Conservation (phyloP, 306 rosid genomes). For the Urtica urens region DNA sequence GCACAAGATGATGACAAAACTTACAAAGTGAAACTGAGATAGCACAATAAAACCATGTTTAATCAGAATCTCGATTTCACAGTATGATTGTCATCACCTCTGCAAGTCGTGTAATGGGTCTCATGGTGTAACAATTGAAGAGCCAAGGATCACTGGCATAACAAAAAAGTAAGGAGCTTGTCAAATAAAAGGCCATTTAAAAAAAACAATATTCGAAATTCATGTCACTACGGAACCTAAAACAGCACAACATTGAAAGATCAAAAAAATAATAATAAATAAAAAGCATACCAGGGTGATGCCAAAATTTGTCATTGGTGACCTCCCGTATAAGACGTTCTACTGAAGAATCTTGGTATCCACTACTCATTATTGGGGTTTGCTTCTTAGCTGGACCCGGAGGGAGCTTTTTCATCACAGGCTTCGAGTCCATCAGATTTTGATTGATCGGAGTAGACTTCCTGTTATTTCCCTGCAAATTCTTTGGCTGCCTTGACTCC, state of each 20-base stretch:
- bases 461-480: slow-evolving; percentile 40
- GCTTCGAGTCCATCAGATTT: slow-evolving; percentile 48
- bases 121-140: slow-evolving; percentile 60
- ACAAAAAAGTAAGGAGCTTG: slow-evolving; percentile 33
- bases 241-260: slow-evolving; percentile 1
- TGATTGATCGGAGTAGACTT: slow-evolving; percentile 46
- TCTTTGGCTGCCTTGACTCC: slow-evolving; percentile 64
- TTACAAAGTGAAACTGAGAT: slow-evolving; percentile 46
- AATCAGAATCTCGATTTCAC: slow-evolving; percentile 48
- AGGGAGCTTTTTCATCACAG: slow-evolving; percentile 58
- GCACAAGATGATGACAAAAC: slow-evolving; percentile 38
- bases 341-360: slow-evolving; percentile 77
- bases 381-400: slow-evolving; percentile 72
- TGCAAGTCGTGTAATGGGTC: slow-evolving; percentile 56
- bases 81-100: slow-evolving; percentile 59
- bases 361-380: slow-evolving; percentile 31
- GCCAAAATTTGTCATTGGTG: slow-evolving; percentile 96
- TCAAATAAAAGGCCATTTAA: slow-evolving; percentile 14
- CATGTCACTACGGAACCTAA: slow-evolving; percentile 6
- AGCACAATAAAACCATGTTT: slow-evolving; percentile 36
- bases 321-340: slow-evolving; percentile 98
- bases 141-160: slow-evolving; percentile 45
- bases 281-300: slow-evolving; percentile 64
- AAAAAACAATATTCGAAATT: slow-evolving; percentile 14
- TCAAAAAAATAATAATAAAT: not conserved